Evolutionary conservation across 2,329 filamentous ascomycete genomes (phyloP), one percentile per base, ranked within the genome.

Genomic region (Alternaria arbusti): DNA sequence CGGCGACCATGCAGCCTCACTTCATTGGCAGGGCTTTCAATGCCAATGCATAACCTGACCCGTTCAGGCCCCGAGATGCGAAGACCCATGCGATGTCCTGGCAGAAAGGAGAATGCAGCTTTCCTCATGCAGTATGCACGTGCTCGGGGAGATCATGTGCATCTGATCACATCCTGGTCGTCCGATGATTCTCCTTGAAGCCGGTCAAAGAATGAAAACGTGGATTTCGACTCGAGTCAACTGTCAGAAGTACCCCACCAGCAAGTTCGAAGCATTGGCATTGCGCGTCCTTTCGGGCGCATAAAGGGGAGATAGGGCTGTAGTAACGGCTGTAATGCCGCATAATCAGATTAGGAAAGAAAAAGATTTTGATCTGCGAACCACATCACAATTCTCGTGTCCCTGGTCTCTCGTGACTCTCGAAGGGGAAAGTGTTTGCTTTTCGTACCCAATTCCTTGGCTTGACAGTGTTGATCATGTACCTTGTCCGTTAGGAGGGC

Each of bases 1-100:
- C 73, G 73, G 64, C 72, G 70, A 75, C 70, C 64, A 68, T 30
- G 46, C 56, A 70, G 72, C 70, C 64, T 72, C 70, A 69, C 60
- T 70, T 67, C 56, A 73, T 75, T 74, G 66, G 71, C 57, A 64
- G 67, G 66, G 72, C 45, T 57, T 20, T 43, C 52, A 51, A 58
- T 54, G 60, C 22, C 56, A 32, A 49, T 56, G 60, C 54, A 57
- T 57, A 45, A 13, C 47, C 40, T 40, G 46, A 25, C 32, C 50
- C 36, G 36, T 40, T 26, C n/a, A 58, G 26, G 44, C 45, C n/a
- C 55, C 43, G 52, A 50, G 50, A 30, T 11, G 44, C 43, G 30
- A 43, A 36, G 36, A 63, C 47, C 52, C 62, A 66, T 69, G 58
- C 57, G 63, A 62, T 51, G 55, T 55, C 45, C 20, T 50, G 54